A percentile compares a stretch with the other conserved stretches of the same genome.
Conservation (phyloP, 306 rosid genomes). For the Acacia melanoxylon region DNA sequence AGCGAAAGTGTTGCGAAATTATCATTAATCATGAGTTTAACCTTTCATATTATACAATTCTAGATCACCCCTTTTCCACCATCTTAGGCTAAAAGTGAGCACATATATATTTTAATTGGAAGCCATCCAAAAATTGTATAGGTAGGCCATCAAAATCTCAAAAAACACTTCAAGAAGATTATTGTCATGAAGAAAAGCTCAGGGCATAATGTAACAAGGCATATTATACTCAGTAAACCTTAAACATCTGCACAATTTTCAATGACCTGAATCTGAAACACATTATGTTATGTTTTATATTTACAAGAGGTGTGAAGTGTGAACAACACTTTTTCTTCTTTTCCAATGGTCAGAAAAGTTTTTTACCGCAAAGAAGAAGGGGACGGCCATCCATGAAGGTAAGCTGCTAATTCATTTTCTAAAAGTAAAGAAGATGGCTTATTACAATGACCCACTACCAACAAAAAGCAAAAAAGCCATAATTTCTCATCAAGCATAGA, state of each 20-base stretch:
- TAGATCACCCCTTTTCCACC: not conserved
- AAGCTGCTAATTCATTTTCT: conserved; percentile 32
- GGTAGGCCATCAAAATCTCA: not conserved
- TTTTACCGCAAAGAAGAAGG: conserved; percentile 32
- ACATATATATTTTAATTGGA: not conserved
- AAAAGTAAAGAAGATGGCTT: conserved; percentile 12
- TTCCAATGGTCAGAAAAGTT: conserved; percentile 34
- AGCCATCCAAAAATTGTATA: not conserved
- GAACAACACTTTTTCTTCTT: conserved; percentile 5
- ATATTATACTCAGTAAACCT: not conserved
- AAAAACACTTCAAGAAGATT: not conserved
- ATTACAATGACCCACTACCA: conserved; percentile 28
- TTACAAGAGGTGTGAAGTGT: not conserved
- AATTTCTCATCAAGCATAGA: conserved; percentile 38
- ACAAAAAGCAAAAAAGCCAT: conserved; percentile 28
- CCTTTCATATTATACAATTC: not conserved
- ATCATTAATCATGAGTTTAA: not conserved
- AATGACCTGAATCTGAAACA: conserved; percentile 5
- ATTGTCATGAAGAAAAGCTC: not conserved
- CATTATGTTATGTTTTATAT: not conserved
- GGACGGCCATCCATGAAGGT: conserved; percentile 26
- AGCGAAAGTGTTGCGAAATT: not conserved
- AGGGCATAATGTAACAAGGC: not conserved
- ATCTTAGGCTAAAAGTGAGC: not conserved
- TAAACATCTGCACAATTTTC: not conserved